A percentile compares a stretch with the other conserved stretches of the same genome.
These are phyloP conservation scores for Phyllachora maydis DNA, from an alignment of 2,329 filamentous ascomycete genomes.

Conservation along the genomic window DNA sequence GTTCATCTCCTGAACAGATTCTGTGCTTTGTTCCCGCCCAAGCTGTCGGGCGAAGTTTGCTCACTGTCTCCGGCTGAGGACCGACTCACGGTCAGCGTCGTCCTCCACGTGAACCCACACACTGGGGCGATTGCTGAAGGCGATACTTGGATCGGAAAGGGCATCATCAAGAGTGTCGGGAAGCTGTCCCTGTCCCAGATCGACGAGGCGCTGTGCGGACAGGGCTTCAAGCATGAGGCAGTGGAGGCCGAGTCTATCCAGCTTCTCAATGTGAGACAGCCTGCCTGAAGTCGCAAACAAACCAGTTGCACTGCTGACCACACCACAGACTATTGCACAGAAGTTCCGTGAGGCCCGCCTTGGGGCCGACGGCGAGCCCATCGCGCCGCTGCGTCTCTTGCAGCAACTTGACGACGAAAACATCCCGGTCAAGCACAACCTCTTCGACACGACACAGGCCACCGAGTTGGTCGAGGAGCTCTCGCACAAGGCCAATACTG, in stretches of 20 bases:
- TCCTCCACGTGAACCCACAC: constrained; percentile 73
- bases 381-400: constrained; percentile 71
- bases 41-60: constrained; percentile 72
- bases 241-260: constrained; percentile 59
- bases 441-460: constrained; percentile 76
- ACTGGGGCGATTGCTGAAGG: constrained; percentile 65
- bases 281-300: neutral
- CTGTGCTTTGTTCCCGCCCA: constrained; percentile 73
- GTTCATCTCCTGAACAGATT: constrained; percentile 84
- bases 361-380: constrained; percentile 55
- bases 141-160: constrained; percentile 85
- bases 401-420: constrained; percentile 97
- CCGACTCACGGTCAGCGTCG: constrained; percentile 74
- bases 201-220: constrained; percentile 55
- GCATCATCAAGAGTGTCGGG: constrained; percentile 77
- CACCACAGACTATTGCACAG: constrained; percentile 54
- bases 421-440: constrained; percentile 86
- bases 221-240: constrained; percentile 40
- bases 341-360: constrained; percentile 84
- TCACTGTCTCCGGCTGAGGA: constrained; percentile 76
- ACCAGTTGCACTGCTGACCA: no score
- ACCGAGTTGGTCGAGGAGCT: constrained; percentile 92
- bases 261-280: constrained; percentile 44
- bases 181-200: constrained; percentile 75
- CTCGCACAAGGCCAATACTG: constrained; percentile 77